Evolutionary conservation across 1,284 basidiomycete species (phyloP).

Genomic region (Schizopora paradoxa): DNA sequence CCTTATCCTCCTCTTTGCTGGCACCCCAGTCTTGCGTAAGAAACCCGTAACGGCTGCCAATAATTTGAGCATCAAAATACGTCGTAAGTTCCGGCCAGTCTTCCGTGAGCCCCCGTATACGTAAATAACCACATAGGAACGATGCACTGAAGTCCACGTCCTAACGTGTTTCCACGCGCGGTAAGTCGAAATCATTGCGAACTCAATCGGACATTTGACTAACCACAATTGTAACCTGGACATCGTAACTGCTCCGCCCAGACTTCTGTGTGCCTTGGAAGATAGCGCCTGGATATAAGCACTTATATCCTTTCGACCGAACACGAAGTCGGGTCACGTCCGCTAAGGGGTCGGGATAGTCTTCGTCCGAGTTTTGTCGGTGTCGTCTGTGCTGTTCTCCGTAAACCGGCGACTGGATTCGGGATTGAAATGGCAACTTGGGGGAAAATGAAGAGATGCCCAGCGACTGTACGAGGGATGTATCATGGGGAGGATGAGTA

Average conservation of each 20-base stretch:
- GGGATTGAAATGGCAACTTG: too few species aligned
- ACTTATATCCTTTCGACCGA: slow-evolving; percentile 70
- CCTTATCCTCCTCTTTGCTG: slow-evolving; percentile 81
- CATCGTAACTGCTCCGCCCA: slow-evolving; percentile 81
- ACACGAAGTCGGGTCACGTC: slow-evolving; percentile 75
- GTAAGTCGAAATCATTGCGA: slow-evolving; percentile 4
- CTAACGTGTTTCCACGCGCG: slow-evolving; percentile 32
- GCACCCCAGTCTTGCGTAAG: slow-evolving; percentile 84
- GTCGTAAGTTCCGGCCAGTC: slow-evolving; percentile 89
- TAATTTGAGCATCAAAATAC: slow-evolving; percentile 92
- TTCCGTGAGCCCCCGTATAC: slow-evolving; percentile 84
- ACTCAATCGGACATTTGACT: slow-evolving; percentile 30
- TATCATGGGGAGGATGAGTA: too few species aligned
- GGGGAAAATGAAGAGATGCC: too few species aligned
- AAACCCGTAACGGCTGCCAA: slow-evolving; percentile 83
- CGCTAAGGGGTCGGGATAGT: slow-evolving; percentile 47
- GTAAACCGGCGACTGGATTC: too few species aligned
- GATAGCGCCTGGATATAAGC: slow-evolving; percentile 73
- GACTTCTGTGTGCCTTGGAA: slow-evolving; percentile 82
- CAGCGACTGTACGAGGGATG: too few species aligned
- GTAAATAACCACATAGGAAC: slow-evolving; percentile 81
- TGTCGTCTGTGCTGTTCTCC: too few species aligned
- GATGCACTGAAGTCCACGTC: slow-evolving; percentile 80
- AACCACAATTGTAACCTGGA: slow-evolving; percentile 76
- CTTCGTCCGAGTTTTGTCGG: slow-evolving; percentile 1